A percentile compares a stretch with the other conserved stretches of the same genome.
These are phyloP conservation scores for Colletotrichum endophyticum DNA, from an alignment of 2,329 filamentous ascomycete species.

Conservation along the genomic window DNA sequence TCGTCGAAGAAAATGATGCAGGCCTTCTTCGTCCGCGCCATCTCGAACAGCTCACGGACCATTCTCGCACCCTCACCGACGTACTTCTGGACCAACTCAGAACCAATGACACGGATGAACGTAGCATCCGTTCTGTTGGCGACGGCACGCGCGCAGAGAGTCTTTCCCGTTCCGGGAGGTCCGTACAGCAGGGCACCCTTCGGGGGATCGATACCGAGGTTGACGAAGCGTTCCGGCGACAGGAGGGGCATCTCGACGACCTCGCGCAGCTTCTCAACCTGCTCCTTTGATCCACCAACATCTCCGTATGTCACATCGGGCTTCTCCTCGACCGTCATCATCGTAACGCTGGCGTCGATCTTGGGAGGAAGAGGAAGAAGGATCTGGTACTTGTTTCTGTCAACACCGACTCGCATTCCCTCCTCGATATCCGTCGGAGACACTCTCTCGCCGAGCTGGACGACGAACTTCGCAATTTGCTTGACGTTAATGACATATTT, in stretches of 20 bases:
- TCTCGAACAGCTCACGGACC: slow-evolving; percentile 98
- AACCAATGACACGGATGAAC: slow-evolving; percentile 98
- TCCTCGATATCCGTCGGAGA: slow-evolving; percentile 99
- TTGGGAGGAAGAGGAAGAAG: slow-evolving; percentile 94
- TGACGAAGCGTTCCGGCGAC: slow-evolving; percentile 96
- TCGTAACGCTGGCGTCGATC: slow-evolving; percentile 98
- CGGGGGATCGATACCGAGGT: slow-evolving; percentile 97
- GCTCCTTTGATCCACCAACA: slow-evolving; percentile 98
- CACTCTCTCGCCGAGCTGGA: slow-evolving; percentile 95
- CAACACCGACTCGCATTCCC: slow-evolving; percentile 97
- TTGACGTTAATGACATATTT: slow-evolving; percentile 99
- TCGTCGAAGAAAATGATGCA: slow-evolving; percentile 99
- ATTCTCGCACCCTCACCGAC: slow-evolving; percentile 97
- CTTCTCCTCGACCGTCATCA: slow-evolving; percentile 99
- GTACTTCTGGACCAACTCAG: slow-evolving; percentile 98
- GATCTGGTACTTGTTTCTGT: slow-evolving; percentile 99
- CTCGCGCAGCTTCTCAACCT: slow-evolving; percentile 98
- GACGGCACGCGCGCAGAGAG: slow-evolving; percentile 94
- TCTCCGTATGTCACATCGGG: slow-evolving; percentile 99
- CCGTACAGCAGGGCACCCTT: slow-evolving; percentile 97
- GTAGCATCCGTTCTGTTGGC: slow-evolving; percentile 98
- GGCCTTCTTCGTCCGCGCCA: slow-evolving; percentile 99
- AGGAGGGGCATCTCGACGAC: slow-evolving; percentile 98
- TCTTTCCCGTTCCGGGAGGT: slow-evolving; percentile 98
- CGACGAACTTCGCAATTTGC: slow-evolving; percentile 99